These are phyloP conservation scores for Hordeum pubiflorum DNA, from an alignment of 202 grass and related monocot species.

Conservation along the genomic window DNA sequence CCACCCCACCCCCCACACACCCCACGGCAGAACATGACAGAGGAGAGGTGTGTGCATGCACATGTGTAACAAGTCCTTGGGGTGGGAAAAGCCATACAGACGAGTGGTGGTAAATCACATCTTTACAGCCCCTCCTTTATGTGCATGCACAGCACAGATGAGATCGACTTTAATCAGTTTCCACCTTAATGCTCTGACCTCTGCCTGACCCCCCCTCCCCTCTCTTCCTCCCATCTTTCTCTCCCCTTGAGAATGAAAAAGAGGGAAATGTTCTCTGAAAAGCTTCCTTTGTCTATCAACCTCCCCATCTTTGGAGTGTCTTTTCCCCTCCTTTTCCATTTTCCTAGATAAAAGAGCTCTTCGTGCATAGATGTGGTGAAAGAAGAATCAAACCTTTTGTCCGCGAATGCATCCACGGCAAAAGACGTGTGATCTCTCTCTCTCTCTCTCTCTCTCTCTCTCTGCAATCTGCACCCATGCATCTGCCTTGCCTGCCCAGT, in stretches of 20 bases:
- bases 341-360: constrained; percentile 44
- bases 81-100: constrained; percentile 1
- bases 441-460: background rate
- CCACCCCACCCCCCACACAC: background rate
- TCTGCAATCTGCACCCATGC: background rate
- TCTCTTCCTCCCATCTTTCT: background rate
- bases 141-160: background rate
- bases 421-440: constrained; percentile 23
- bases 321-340: constrained; percentile 54
- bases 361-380: constrained; percentile 35
- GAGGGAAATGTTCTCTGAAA: constrained; percentile 70
- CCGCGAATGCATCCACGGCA: constrained; percentile 18
- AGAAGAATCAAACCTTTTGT: constrained; percentile 50
- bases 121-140: constrained; percentile 43
- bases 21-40: constrained; percentile 9
- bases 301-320: constrained; percentile 66
- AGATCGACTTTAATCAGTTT: constrained; percentile 54
- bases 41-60: constrained; percentile 20
- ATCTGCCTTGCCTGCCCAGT: background rate
- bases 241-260: constrained; percentile 37
- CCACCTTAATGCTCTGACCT: constrained; percentile 55
- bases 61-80: constrained; percentile 41
- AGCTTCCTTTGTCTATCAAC: constrained; percentile 78
- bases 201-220: constrained; percentile 16
- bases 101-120: constrained; percentile 47